Base-by-base conservation (phyloP, 352 stramenopile species). In the Phytophthora quininea region DNA sequence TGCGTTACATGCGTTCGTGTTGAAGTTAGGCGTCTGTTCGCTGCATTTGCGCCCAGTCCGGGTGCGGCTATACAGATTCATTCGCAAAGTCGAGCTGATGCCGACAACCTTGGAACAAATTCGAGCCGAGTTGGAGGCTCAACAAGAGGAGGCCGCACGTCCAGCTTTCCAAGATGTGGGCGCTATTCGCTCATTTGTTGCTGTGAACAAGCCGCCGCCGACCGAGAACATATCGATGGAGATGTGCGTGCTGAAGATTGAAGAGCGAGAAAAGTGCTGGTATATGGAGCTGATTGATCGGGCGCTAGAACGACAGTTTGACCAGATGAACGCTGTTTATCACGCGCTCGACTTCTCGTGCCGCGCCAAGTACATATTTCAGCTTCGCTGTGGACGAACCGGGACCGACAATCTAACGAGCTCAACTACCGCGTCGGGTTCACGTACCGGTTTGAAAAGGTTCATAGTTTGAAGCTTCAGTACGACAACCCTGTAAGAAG, bases 361-460 rank as follows among this genome's bases (percentile, higher is more conserved):
- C 3, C 58, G 49, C 3, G 53, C 29, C 33, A 54, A 58, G 49
- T 53, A 54, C 49, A 9, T 65, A 1, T 64, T 55, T 11, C 48
- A 58, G 31, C 14, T 65, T 24, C 48, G 10, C 42, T 54, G 19
- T 58, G 49, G 58, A 65, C 58, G n/a, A 58, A 54, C 19, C 49
- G 38, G 8, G 53, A 58, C 19, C 3, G n/a, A 2, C 46, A 57
- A 11, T 11, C 58, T 8, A 65, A 65, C 10, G 27, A 12, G 3
- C 3, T 65, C 19, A 29, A 52, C 9, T 48, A 42, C 12, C 58
- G 58, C 8, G 14, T 12, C 4, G 58, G 58, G 8, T 37, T 58
- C 7, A 53, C 31, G 10, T 65, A 65, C 49, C 38, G 49, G 2
- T 65, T 65, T n/a, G 27, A 54, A 52, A 65, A 58, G n/a, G 49